phyloP scores from a whole-genome alignment of 2,329 filamentous ascomycete genomes.

The Sodiomyces alkalinus region DNA sequence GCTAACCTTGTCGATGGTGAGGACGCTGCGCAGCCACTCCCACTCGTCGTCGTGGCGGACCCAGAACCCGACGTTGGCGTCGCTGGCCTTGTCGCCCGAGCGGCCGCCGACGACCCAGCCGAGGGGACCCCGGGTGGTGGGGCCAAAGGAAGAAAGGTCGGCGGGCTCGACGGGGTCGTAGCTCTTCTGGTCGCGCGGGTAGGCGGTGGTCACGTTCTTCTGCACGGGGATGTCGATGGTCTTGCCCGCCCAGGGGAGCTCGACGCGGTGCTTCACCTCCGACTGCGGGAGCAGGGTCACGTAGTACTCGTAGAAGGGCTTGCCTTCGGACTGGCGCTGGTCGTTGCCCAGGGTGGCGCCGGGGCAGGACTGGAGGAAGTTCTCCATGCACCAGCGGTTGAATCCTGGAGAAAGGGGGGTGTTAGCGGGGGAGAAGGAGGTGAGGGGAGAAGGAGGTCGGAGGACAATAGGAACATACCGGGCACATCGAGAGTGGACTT shows the following conservation, averaged over 20 bases:
- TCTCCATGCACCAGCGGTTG: conserved; percentile 11
- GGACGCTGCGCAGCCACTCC: conserved; percentile 23
- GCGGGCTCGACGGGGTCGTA: conserved; percentile 10
- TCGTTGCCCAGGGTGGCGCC: conserved; percentile 12
- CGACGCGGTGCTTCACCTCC: conserved; percentile 10
- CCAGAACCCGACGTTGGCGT: conserved; percentile 30
- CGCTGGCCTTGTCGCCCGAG: conserved; percentile 21
- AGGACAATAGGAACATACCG: too few species aligned
- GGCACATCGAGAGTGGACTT: conserved; percentile 6
- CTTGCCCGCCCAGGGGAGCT: conserved; percentile 10
- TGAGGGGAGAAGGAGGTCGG: neutral
- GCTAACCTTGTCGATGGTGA: conserved; percentile 14
- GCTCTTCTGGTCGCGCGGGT: conserved; percentile 8
- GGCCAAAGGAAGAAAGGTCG: conserved; percentile 10
- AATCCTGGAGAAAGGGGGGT: conserved; percentile 6
- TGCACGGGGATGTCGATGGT: conserved; percentile 10
- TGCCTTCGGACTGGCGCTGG: conserved; percentile 11
- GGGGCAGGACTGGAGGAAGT: conserved; percentile 11
- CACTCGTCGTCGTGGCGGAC: conserved; percentile 26
- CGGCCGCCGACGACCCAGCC: conserved; percentile 7
- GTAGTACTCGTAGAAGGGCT: conserved; percentile 13
- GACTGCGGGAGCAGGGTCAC: conserved; percentile 11
- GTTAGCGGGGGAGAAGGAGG: neutral
- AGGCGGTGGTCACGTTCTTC: conserved; percentile 8
- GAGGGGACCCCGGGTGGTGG: conserved; percentile 8